A percentile compares a stretch with the other conserved stretches of the same genome.
Conservation (phyloP, 2,329 filamentous ascomycete species). For the Phialophora expanda region DNA sequence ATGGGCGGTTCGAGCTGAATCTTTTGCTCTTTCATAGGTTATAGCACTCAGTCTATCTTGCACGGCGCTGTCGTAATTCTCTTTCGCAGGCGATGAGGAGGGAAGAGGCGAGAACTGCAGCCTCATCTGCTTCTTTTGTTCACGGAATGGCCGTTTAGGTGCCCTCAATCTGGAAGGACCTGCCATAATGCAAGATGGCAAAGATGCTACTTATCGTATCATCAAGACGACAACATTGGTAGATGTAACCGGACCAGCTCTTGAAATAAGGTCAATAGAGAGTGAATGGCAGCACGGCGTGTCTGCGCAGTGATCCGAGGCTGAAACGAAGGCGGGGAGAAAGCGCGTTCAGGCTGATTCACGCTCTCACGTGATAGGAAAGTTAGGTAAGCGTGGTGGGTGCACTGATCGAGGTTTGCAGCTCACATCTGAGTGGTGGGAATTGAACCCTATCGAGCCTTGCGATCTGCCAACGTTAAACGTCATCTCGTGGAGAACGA, state of each 20-base stretch:
- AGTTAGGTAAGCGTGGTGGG: not conserved
- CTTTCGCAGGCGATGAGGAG: constrained; percentile 40
- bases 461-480: constrained; percentile 8
- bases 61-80: constrained; percentile 36
- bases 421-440: constrained; percentile 11
- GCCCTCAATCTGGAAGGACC: not conserved
- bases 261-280: not conserved
- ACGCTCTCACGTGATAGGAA: not conserved
- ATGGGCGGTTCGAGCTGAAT: constrained; percentile 23
- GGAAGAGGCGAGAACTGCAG: constrained; percentile 49
- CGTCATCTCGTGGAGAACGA: constrained; percentile 16
- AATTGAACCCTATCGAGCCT: not conserved
- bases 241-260: not conserved
- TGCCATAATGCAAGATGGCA: constrained; percentile 1
- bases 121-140: constrained; percentile 46
- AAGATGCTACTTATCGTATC: not conserved
- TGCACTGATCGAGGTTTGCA: not conserved
- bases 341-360: constrained; percentile 1
- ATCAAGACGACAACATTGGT: not conserved
- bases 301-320: not conserved
- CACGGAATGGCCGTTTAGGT: constrained; percentile 28
- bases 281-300: not conserved
- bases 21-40: constrained; percentile 40
- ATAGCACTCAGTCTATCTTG: constrained; percentile 44
- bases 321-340: not conserved